phyloP scores from a whole-genome alignment of 495 filamentous ascomycete genomes.

The Trichoderma orchidacearum region DNA sequence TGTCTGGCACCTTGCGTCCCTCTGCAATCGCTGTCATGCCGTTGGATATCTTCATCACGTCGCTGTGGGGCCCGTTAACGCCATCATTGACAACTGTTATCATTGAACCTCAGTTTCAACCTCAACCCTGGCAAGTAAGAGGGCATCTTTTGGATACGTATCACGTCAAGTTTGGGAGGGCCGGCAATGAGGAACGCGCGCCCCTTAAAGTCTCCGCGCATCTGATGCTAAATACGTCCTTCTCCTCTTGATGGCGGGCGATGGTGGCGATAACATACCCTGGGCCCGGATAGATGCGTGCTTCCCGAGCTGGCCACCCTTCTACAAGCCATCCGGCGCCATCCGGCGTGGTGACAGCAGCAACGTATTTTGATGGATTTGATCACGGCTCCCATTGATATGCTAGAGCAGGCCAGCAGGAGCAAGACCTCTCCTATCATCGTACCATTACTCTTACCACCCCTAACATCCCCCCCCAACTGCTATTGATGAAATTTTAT shows the following conservation, averaged over 20 bases:
- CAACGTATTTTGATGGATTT: not conserved
- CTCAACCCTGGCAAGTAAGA: not conserved
- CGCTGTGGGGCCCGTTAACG: not conserved
- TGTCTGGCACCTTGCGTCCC: not conserved
- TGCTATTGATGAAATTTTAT: not conserved
- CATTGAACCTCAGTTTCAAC: not conserved
- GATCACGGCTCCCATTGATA: not conserved
- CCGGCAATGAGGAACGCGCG: not conserved
- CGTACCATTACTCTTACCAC: not conserved
- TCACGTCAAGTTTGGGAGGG: not conserved
- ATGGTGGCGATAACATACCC: not conserved
- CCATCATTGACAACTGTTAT: not conserved
- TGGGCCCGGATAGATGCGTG: not conserved
- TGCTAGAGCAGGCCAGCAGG: not conserved
- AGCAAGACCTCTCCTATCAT: not conserved
- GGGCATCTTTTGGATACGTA: not conserved
- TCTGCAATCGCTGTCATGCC: not conserved
- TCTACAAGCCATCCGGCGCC: too few species aligned
- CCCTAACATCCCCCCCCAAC: not conserved
- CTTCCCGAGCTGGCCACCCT: not conserved
- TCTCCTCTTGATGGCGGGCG: not conserved
- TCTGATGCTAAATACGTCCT: not conserved
- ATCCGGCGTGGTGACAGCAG: not conserved
- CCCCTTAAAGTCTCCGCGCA: not conserved
- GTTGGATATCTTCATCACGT: not conserved